Base-by-base conservation (phyloP, 106 monocot species). In the Dendrobium chrysotoxum region DNA sequence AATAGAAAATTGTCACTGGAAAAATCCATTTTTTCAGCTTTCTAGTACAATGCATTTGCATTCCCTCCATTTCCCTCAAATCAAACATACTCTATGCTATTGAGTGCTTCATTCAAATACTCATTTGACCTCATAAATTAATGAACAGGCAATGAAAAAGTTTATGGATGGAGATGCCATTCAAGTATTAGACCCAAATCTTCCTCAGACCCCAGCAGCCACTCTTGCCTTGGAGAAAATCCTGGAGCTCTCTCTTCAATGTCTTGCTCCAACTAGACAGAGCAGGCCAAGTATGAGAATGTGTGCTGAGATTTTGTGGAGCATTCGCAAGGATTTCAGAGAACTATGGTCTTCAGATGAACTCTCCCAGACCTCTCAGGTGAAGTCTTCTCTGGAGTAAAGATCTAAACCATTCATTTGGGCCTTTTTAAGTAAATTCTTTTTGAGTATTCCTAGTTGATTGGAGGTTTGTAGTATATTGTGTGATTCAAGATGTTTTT, bases 101-200 rank as follows among this genome's bases (percentile, higher is more conserved):
- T 23, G 66, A 67, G 2, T 28, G 26, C 23, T 67, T 25, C 7
- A 10, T 67, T 21, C 57, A 5, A 57, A n/a, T 20, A n/a, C 17
- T 20, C 21, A 6, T 35, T 70, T 70, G 1, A 70, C 23, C 23
- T 2, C 18, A n/a, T 23, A 1, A 23, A 13, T 40, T 25, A 20
- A 28, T 80, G n/a, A 58, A 76, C 72, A 82, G 82, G 82, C 82
- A 28, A 82, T 82, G 82, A 76, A 77, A 47, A 82, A 82, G 65
- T 82, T 82, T 16, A 68, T 68, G 77, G 77, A 82, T 66, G 82
- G 82, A 67, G 21, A 77, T n/a, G 82, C 77, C 41, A 35, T 82
- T n/a, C 46, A 77, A 20, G 47, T 50, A 38, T 41, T 82, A 15
- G 82, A 82, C 50, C 76, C 66, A 47, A 82, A 68, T n/a, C 65